Conservation (phyloP, 2,329 filamentous ascomycete species). For the Plenodomus lindquistii region DNA sequence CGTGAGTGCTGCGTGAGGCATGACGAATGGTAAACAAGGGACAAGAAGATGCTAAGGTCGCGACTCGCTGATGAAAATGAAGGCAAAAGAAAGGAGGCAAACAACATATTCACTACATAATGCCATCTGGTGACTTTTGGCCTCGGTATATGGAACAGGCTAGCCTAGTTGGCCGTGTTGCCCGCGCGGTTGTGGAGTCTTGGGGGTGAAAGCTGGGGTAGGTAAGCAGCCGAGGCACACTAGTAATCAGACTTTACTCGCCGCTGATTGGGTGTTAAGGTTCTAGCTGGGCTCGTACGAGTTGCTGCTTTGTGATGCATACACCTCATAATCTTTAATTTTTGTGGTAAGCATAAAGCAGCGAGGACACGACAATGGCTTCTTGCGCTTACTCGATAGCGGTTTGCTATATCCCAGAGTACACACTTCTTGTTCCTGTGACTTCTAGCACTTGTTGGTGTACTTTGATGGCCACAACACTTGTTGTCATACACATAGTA, state of each 20-base stretch:
- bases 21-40: slow-evolving; percentile 13
- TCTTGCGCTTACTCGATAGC: too few species aligned
- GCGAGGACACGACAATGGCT: too few species aligned
- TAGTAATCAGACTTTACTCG: neutral
- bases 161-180: slow-evolving; percentile 19
- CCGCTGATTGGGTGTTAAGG: neutral
- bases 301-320: too few species aligned
- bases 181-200: slow-evolving; percentile 18
- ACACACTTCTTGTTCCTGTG: too few species aligned
- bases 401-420: too few species aligned
- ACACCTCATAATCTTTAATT: too few species aligned
- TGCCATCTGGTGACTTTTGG: slow-evolving; percentile 10
- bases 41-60: neutral
- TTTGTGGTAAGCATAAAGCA: too few species aligned
- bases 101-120: slow-evolving; percentile 11
- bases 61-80: neutral
- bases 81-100: slow-evolving; percentile 3
- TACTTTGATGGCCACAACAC: too few species aligned
- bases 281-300: too few species aligned
- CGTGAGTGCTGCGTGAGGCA: slow-evolving; percentile 46
- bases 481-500: too few species aligned
- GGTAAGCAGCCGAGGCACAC: slow-evolving; percentile 28
- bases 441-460: too few species aligned
- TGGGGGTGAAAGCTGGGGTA: slow-evolving; percentile 19
- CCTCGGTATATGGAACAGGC: slow-evolving; percentile 20